phyloP scores from a whole-genome alignment of 768 basidiomycete species.

The Hemileccinum rubropunctum region DNA sequence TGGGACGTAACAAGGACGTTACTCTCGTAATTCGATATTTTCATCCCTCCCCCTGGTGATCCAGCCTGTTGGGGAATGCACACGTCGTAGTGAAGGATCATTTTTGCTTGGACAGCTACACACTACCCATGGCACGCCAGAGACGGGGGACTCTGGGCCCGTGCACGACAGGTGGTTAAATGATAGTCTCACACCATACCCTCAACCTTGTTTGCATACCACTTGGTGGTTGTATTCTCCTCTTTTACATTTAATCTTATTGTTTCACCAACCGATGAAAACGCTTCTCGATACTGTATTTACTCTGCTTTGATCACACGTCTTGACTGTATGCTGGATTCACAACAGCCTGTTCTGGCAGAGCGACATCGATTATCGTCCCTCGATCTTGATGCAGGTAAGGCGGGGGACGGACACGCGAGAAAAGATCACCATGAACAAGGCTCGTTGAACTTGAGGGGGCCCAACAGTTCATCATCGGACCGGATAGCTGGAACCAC shows the following conservation, averaged over 20 bases:
- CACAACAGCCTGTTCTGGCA: too few relatives aligned
- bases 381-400: too few relatives aligned
- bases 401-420: too few relatives aligned
- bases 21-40: neutral
- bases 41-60: constrained; percentile 4
- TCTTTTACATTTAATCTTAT: constrained; percentile 1
- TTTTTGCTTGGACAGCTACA: constrained; percentile 8
- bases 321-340: too few relatives aligned
- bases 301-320: neutral
- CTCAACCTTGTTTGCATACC: constrained; percentile 20
- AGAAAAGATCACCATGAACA: too few relatives aligned
- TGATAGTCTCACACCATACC: constrained; percentile 27
- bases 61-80: constrained; percentile 3
- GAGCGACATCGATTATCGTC: too few relatives aligned
- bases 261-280: neutral
- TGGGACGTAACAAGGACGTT: constrained; percentile 21
- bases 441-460: too few relatives aligned
- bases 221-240: constrained; percentile 4
- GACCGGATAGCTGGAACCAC: too few relatives aligned
- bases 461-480: too few relatives aligned
- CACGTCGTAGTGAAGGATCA: constrained; percentile 5
- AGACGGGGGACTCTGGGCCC: constrained; percentile 12
- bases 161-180: constrained; percentile 7
- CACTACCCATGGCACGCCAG: constrained; percentile 28
- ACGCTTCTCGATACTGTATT: neutral